Evolutionary conservation across 106 monocot species (phyloP), one percentile per base, ranked within the genome.

Genomic region (Acanthochlamys bracteata): DNA sequence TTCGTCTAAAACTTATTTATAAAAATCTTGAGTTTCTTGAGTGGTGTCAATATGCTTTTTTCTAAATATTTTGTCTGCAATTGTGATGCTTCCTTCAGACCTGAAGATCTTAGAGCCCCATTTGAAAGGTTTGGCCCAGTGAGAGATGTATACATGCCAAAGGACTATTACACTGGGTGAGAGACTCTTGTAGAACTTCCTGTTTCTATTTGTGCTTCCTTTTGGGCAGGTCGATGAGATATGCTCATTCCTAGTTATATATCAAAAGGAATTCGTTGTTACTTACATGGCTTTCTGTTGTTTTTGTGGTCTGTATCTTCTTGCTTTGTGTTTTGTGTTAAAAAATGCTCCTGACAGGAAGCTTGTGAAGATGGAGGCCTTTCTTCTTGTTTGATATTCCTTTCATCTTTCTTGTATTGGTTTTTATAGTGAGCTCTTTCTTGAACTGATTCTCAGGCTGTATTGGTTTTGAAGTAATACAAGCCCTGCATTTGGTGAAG

Each of bases 51-150:
- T n/a, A 33, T 49, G 14, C 10, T 41, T 59, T 39, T 6, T 10
- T 27, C 11, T 14, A 8, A 43, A 43, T 43, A 43, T 43, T 43
- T 43, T 43, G 43, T n/a, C n/a, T n/a, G n/a, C n/a, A n/a, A n/a
- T n/a, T n/a, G n/a, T n/a, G n/a, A n/a, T n/a, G n/a, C n/a, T n/a
- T n/a, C n/a, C n/a, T 69, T 26, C 77, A 88, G 87, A 55, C 24
- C 77, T 19, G 87, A 88, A 11, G 87, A 88, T 49, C 73, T 88
- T 60, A 76, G 80, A 62, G 61, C 63, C 52, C 83, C 75, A 21
- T 88, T 88, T 70, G 83, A 83, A 72, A 71, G 80, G 70, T 88
- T 75, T 77, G 87, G 87, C 15, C 74, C 80, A n/a, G 79, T 88
- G 12, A 74, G 80, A 57, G 87, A 88, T 78, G 83, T 88, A 33